Conservation (phyloP, 2,329 filamentous ascomycete genomes). For the Hawksworthiomyces lignivorus region DNA sequence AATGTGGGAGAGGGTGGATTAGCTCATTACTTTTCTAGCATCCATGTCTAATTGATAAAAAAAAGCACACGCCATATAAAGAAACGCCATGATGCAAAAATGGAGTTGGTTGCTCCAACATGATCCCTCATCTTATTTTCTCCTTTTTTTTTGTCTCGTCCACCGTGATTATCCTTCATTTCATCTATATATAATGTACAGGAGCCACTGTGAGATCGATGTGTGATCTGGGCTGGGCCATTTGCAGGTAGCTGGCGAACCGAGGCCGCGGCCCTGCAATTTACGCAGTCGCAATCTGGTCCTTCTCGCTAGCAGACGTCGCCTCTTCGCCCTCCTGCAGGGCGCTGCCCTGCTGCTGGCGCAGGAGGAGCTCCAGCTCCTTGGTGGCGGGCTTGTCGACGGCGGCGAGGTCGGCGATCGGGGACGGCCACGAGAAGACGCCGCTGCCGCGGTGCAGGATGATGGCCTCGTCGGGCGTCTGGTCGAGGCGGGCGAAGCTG, state of each 20-base stretch:
- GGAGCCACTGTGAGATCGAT: no score
- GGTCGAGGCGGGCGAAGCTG: conserved; percentile 40
- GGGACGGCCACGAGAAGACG: conserved; percentile 34
- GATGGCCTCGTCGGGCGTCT: conserved; percentile 37
- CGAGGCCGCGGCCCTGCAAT: no score
- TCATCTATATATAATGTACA: no score
- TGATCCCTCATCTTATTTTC: no score
- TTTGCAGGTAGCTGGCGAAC: no score
- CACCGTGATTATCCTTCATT: no score
- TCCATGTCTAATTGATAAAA: no score
- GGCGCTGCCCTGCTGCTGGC: conserved; percentile 9
- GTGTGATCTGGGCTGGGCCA: no score
- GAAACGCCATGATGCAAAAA: neutral
- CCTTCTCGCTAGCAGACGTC: conserved; percentile 1
- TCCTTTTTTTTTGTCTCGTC: no score
- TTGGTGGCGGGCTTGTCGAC: conserved; percentile 33
- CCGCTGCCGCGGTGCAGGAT: conserved; percentile 24
- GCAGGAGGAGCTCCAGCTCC: conserved; percentile 28
- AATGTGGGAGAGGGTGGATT: conserved; percentile 56
- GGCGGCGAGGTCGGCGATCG: conserved; percentile 26
- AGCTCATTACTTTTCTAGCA: no score
- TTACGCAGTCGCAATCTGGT: conserved; percentile 2
- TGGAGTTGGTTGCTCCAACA: no score
- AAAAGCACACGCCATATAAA: neutral
- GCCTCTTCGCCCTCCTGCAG: neutral